Evolutionary conservation across 2,329 filamentous ascomycete genomes (phyloP).

Genomic region (Aspergillus thermomutatus): DNA sequence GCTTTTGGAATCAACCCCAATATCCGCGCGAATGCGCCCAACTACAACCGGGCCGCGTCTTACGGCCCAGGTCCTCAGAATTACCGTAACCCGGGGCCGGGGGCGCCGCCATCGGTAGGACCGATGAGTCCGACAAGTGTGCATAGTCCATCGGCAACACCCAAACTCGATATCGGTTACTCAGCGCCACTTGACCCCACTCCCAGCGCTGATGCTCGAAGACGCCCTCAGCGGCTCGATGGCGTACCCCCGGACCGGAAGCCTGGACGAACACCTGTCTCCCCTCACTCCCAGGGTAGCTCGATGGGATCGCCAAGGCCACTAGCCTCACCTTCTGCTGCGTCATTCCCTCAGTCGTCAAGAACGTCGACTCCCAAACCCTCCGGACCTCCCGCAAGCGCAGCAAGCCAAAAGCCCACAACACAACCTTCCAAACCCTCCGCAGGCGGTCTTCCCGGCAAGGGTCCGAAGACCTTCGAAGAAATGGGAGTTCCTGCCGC

Average conservation of each 20-base stretch:
- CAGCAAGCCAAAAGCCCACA: constrained; percentile 37
- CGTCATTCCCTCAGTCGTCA: constrained; percentile 32
- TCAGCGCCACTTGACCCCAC: constrained; percentile 43
- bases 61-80: constrained; percentile 32
- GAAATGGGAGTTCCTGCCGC: constrained; percentile 91
- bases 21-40: constrained; percentile 39
- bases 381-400: constrained; percentile 17
- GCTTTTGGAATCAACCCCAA: constrained; percentile 50
- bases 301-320: constrained; percentile 25
- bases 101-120: constrained; percentile 27
- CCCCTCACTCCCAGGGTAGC: constrained; percentile 19
- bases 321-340: constrained; percentile 27
- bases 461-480: constrained; percentile 93
- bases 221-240: constrained; percentile 30
- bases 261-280: constrained; percentile 30
- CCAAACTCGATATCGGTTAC: constrained; percentile 46
- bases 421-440: constrained; percentile 24
- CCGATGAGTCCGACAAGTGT: constrained; percentile 28
- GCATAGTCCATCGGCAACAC: constrained; percentile 26
- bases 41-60: constrained; percentile 31
- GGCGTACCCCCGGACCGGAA: constrained; percentile 26
- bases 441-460: constrained; percentile 48
- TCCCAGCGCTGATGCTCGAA: constrained; percentile 27
- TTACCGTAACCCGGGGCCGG: constrained; percentile 32
- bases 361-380: constrained; percentile 39